These are phyloP conservation scores for Garcia nutans DNA, from an alignment of 345 rosid species.

Conservation along the genomic window DNA sequence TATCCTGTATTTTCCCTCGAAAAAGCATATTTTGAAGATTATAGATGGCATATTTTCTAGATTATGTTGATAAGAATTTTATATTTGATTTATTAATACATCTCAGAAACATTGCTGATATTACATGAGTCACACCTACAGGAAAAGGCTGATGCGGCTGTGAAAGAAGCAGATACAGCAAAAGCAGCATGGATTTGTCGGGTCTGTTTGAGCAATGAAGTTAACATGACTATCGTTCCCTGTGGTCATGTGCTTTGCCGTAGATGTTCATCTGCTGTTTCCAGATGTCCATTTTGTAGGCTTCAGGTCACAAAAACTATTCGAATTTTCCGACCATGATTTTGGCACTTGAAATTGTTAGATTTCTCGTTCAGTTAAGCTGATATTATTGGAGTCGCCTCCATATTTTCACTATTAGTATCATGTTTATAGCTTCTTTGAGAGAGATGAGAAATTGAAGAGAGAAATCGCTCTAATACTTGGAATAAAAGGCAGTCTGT, in stretches of 20 bases:
- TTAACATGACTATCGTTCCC: conserved; percentile 71
- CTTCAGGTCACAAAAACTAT: conserved; percentile 65
- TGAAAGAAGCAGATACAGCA: conserved; percentile 80
- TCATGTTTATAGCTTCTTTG: background rate
- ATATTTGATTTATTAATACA: background rate
- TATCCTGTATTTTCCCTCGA: background rate
- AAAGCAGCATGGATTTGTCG: conserved; percentile 85
- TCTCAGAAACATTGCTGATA: background rate
- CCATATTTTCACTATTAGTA: background rate
- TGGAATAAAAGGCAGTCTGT: background rate
- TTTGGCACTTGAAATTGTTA: background rate
- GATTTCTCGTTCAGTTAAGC: background rate
- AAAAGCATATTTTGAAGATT: background rate
- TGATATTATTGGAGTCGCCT: background rate
- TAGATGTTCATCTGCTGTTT: conserved; percentile 71
- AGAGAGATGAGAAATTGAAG: background rate
- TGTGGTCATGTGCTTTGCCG: conserved; percentile 92
- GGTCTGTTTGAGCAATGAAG: conserved; percentile 77
- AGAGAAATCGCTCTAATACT: background rate
- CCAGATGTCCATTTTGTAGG: conserved; percentile 89
- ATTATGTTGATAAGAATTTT: background rate
- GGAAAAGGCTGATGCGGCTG: conserved; percentile 70
- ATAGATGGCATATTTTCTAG: too few species aligned
- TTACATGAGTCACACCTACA: conserved; percentile 27
- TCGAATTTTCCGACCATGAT: conserved; percentile 70